Conservation (phyloP, 306 rosid species). For the Quercus gilva region DNA sequence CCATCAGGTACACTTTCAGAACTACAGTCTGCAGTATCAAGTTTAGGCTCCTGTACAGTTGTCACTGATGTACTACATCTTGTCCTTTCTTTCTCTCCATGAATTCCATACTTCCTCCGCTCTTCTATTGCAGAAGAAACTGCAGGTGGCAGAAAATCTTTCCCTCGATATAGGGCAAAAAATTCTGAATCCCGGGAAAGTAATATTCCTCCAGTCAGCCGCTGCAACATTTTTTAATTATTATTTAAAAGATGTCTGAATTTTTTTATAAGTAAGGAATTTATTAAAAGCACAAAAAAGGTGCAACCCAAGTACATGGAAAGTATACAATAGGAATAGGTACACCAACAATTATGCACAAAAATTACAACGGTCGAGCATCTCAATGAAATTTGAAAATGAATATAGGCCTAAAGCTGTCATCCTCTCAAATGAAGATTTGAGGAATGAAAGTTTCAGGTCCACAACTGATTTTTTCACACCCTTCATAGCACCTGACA, state of each 20-base stretch:
- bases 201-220: slow-evolving; percentile 84
- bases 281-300: too few species aligned
- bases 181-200: slow-evolving; percentile 82
- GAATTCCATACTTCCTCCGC: slow-evolving; percentile 47
- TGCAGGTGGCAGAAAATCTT: slow-evolving; percentile 78
- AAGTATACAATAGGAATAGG: too few species aligned
- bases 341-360: too few species aligned
- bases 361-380: too few species aligned
- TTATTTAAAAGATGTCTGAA: background rate
- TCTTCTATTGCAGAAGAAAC: slow-evolving; percentile 87
- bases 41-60: slow-evolving; percentile 24
- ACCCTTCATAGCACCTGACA: too few species aligned
- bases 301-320: too few species aligned
- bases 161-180: slow-evolving; percentile 81
- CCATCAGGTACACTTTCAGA: slow-evolving; percentile 26
- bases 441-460: too few species aligned
- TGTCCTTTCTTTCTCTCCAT: slow-evolving; percentile 37
- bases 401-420: too few species aligned
- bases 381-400: too few species aligned
- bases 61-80: slow-evolving; percentile 20
- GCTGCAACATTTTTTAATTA: slow-evolving; percentile 37
- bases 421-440: too few species aligned
- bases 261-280: too few species aligned
- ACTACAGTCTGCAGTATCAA: slow-evolving; percentile 26
- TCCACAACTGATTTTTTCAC: too few species aligned